Evolutionary conservation across 2,329 filamentous ascomycete genomes (phyloP), one percentile per base, ranked within the genome.

Genomic region (Ophiostoma tasmaniense): DNA sequence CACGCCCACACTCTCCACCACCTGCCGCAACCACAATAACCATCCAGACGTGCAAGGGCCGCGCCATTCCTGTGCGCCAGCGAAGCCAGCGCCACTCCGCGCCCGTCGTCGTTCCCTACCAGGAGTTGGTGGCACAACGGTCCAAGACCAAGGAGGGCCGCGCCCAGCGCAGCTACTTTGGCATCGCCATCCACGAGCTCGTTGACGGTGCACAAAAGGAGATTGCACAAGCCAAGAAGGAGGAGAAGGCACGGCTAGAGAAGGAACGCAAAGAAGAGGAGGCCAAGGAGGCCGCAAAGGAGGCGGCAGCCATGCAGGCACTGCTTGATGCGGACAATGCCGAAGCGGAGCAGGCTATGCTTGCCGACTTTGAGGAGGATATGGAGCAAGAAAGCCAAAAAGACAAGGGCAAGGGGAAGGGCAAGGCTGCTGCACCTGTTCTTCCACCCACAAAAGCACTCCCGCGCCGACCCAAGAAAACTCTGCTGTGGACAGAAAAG

Each of bases 401-500:
- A 33, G 33, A 22, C 22, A 61, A 64, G 28, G 42, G 11, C 3
- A 33, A 45, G 28, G 42, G 11, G 2, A 33, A 45, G 33, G 33
- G 33, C 33, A 33, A 33, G 33, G 17, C 2, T 2, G 30, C 67
- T 22, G 5, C 13, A 0, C 13, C 64, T 1, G 61, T 37, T 5
- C 33, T 33, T 33, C 33, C 33, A 2, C 33, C 33, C 1, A 45
- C 14, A 45, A 45, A n/a, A 45, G 42, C 59, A 35, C 30, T 30
- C 2, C 7, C 59, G 1, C 61, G 61, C 7, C 61, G 64, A 1
- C 64, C 64, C 8, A 65, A 74, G 30, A 62, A 37, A 25, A 66
- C 62, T 0, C 78, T 92, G 39, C 81, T 99, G 76, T 99, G 95
- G 95, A 97, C 94, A 0, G 95, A 99, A 76, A 99, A 99, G 77